Conservation (phyloP, 164 flowering plant genomes). For the Hamamelis virginiana region DNA sequence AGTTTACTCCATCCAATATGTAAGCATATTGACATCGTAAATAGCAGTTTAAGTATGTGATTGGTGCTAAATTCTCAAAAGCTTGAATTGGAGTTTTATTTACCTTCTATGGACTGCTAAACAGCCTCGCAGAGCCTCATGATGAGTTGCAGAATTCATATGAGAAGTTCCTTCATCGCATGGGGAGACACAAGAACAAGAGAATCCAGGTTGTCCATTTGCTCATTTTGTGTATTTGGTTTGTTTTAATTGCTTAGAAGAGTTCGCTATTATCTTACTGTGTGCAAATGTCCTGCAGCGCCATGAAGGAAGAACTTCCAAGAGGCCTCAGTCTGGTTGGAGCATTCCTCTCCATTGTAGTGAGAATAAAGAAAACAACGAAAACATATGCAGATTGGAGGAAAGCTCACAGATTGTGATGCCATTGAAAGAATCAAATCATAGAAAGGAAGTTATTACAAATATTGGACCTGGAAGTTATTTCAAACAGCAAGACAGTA, state of each 20-base stretch:
- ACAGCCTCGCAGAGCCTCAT: slow-evolving; percentile 86
- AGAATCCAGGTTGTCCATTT: slow-evolving; percentile 47
- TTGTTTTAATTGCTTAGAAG: slow-evolving; percentile 1
- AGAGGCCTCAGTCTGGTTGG: slow-evolving; percentile 24
- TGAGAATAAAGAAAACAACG: slow-evolving; percentile 23
- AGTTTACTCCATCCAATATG: not conserved
- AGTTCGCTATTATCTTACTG: slow-evolving; percentile 23
- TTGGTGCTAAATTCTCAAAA: not conserved
- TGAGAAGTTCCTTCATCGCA: slow-evolving; percentile 76
- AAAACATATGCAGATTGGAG: slow-evolving; percentile 13
- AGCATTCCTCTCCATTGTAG: slow-evolving; percentile 5
- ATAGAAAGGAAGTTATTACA: not conserved
- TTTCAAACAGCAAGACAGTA: slow-evolving; percentile 14
- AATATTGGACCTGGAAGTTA: slow-evolving; percentile 1
- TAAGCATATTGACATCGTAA: not conserved
- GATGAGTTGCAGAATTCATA: slow-evolving; percentile 81
- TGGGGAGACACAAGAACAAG: slow-evolving; percentile 57
- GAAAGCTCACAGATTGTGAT: slow-evolving; percentile 13
- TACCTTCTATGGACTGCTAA: slow-evolving; percentile 5
- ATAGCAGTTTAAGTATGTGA: not conserved
- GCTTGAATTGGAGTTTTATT: not conserved
- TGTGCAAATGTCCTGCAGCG: slow-evolving; percentile 30
- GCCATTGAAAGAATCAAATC: slow-evolving; percentile 21
- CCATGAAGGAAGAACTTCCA: slow-evolving; percentile 38
- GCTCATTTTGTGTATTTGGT: not conserved